Base-by-base conservation (phyloP, 1,139 yeast genomes). In the Hyphopichia burtonii region DNA sequence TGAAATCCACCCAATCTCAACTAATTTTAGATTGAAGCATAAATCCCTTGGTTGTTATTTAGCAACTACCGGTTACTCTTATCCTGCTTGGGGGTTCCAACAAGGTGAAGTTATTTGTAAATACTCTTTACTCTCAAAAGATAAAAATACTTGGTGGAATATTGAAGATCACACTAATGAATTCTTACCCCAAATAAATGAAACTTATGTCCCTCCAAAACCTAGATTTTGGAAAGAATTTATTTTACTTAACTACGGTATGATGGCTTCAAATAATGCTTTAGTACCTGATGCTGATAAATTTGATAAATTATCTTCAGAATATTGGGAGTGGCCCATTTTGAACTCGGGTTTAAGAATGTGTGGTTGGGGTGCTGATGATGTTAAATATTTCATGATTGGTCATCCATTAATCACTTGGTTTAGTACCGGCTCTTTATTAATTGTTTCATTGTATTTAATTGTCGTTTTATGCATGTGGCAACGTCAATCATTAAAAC, bases 291-390 rank as follows among this genome's bases (percentile, higher is more conserved):
- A 86, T 57, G 75, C 74, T 2, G 87, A 85, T 53, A 84, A 83
- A 51, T 69, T 61, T 48, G 94, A 86, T 53, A 67, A 64, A 34
- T 65, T 86, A 46, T 81, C 89, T 2, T 82, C 90, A 12, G 63
- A 71, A 43, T 84, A 90, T 80, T 86, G 93, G 91, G 84, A 86
- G 65, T 86, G 94, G 94, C 91, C 93, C 31, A 68, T 79, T 6
- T 60, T 82, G 42, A 65, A 71, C 32, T 61, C 70, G 16, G 94
- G 94, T 4, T 66, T 86, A 43, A 71, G 93, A 53, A 79, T 86
- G 87, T 78, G 86, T 51, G 68, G 78, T 3, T 86, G 93, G 93
- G 63, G 73, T 3, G 56, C 66, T 6, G 55, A 58, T 15, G 69
- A 68, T 15, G 56, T 67, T 22, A 79, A 80, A 52, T 86, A 78